Evolutionary conservation across 805 yeast genomes (phyloP), one percentile per base, ranked within the genome.

Genomic region (Starmerella tilneyi): DNA sequence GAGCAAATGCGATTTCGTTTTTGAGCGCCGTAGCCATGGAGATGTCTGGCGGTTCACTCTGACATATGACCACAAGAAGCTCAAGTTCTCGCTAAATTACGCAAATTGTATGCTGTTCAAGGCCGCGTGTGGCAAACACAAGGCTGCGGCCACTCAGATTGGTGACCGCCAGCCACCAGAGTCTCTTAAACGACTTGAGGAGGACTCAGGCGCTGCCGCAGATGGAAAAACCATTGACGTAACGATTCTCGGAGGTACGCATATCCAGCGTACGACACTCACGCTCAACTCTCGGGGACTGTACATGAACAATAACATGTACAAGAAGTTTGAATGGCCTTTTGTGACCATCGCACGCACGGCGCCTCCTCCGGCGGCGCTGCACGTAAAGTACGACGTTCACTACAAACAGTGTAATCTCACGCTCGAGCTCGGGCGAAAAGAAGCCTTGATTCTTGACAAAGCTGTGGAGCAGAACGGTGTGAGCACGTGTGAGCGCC

Each of bases 131-230:
- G n/a, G 6, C 20, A 26, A 13, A 9, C 41, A 15, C 41, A 23
- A 23, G n/a, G 17, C 28, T 13, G 3, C 9, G 5, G 24, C 36
- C 4, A 15, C 38, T 4, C 19, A n/a, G n/a, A 8, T 22, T 5
- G 27, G 28, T 27, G 38, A 22, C 38, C 38, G 22, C 19, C 12
- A n/a, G 22, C 38, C 38, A 17, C 38, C 38, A 5, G 19, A 34
- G 38, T 34, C 38, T 8, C 30, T 28, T 16, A 28, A 28, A 16
- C n/a, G n/a, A n/a, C n/a, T n/a, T n/a, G n/a, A n/a, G n/a, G n/a
- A n/a, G n/a, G n/a, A n/a, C n/a, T n/a, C n/a, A n/a, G n/a, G n/a
- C n/a, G n/a, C n/a, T n/a, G n/a, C n/a, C n/a, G n/a, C 13, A 7
- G 36, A 33, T 17, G 20, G 7, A 8, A 9, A 8, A 4, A 33